These are phyloP conservation scores for Obba rivulosa DNA, from an alignment of 768 basidiomycete genomes.

Conservation along the genomic window DNA sequence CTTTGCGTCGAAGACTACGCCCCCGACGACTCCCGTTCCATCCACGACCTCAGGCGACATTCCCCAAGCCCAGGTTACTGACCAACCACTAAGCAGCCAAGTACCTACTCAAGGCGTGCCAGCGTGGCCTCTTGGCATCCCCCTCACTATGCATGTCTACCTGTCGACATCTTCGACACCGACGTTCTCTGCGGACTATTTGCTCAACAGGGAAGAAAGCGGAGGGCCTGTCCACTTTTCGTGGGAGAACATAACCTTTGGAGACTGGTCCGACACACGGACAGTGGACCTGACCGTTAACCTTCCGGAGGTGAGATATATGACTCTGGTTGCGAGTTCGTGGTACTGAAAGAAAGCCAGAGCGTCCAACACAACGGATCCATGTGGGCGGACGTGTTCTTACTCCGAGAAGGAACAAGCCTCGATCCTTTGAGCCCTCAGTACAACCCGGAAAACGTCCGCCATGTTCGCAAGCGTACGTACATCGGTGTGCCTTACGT, in stretches of 20 bases:
- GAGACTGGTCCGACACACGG: conserved; percentile 65
- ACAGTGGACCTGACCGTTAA: conserved; percentile 52
- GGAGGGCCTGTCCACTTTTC: conserved; percentile 55
- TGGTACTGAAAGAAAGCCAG: conserved; percentile 29
- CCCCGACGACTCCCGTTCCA: conserved; percentile 25
- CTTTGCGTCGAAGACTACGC: conserved; percentile 30
- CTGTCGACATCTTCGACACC: conserved; percentile 59
- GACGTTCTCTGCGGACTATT: conserved; percentile 37
- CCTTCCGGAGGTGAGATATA: conserved; percentile 56
- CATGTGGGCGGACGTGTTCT: conserved; percentile 79
- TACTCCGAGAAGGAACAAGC: conserved; percentile 59
- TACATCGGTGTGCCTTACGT: conserved; percentile 4
- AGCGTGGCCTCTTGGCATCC: conserved; percentile 57
- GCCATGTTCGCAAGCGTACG: conserved; percentile 73
- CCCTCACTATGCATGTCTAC: conserved; percentile 67
- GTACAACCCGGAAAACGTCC: conserved; percentile 53
- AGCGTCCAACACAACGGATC: conserved; percentile 73
- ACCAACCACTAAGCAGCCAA: conserved; percentile 27
- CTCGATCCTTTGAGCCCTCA: conserved; percentile 54
- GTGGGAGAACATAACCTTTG: conserved; percentile 76
- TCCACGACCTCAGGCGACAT: conserved; percentile 11
- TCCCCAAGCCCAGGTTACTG: conserved; percentile 7
- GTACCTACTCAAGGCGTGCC: conserved; percentile 50
- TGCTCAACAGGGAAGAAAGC: conserved; percentile 28
- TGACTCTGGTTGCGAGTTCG: background rate